Base-by-base conservation (phyloP, 345 rosid species). In the Boechera divaricarpa region DNA sequence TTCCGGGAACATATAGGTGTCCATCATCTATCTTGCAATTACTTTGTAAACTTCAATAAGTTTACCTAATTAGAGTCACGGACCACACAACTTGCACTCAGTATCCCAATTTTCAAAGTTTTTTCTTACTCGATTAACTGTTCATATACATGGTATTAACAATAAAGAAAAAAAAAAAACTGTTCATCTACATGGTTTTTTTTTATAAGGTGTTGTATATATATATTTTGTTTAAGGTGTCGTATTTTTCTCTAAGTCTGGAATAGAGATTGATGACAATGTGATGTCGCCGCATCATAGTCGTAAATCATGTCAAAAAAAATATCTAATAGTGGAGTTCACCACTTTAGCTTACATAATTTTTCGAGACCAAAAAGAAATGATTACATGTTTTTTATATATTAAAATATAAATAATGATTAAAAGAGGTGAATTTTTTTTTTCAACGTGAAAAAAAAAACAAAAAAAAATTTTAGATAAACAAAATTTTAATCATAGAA, bases 1-100 rank as follows among this genome's bases (percentile, higher is more conserved):
- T 24, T 52, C 33, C 18, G 6, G 36, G 10, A 55, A 55, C 65
- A 39, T 21, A 12, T 61, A 39, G 66, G 32, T 61, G 21, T 62
- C 33, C 6, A 24, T 24, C 47, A 56, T 6, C 10, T 32, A 11
- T 26, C 51, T 41, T 62, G 18, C 64, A 59, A 41, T 24, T 11
- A 61, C 24, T 21, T 48, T 38, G 38, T 48, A 48, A 53, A 24
- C 28, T 72, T 61, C 51, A 36, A 47, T 72, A 49, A 26, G 49
- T 35, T 13, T n/a, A 29, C 60, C 67, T 72, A 72, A 49, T 35
- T 69, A 45, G 33, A 38, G 6, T 53, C 33, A 63, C 16, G 62
- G 69, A 63, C 77, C 77, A 73, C 62, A 52, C 69, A 63, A 63
- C 52, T 62, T 62, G 69, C 62, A 16, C 15, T 61, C 48, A 58